Conservation (phyloP, 2,329 filamentous ascomycete genomes). For the Byssochlamys sp. region DNA sequence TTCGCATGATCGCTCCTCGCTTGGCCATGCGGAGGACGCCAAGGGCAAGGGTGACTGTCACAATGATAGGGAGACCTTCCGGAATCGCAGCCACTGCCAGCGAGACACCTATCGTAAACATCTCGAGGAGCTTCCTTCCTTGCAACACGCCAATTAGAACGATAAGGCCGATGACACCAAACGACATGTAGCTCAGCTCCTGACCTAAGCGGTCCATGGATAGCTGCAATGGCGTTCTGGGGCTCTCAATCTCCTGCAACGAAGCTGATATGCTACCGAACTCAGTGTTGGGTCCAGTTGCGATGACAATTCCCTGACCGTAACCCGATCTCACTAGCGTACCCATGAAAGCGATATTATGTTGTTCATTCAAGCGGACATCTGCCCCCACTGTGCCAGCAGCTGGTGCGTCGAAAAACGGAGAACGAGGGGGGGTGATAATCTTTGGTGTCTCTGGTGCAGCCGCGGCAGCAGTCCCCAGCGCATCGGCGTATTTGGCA, state of each 20-base stretch:
- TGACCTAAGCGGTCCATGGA: conserved; percentile 97
- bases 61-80: conserved; percentile 92
- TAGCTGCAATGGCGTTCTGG: conserved; percentile 81
- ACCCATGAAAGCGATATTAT: conserved; percentile 97
- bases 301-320: conserved; percentile 93
- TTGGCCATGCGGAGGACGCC: conserved; percentile 95
- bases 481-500: conserved; percentile 59
- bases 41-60: conserved; percentile 88
- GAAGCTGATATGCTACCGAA: conserved; percentile 95
- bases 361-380: conserved; percentile 61
- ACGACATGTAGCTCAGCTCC: conserved; percentile 92
- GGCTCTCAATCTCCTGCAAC: conserved; percentile 87
- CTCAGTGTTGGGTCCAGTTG: conserved; percentile 84
- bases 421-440: conserved; percentile 39
- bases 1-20: conserved; percentile 86
- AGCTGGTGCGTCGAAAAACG: conserved; percentile 50
- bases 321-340: conserved; percentile 90
- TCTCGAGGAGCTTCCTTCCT: conserved; percentile 79
- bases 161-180: conserved; percentile 86
- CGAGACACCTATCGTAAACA: conserved; percentile 95
- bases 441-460: conserved; percentile 24
- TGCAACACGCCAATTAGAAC: conserved; percentile 83
- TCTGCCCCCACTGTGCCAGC: conserved; percentile 54
- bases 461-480: conserved; percentile 21
- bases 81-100: conserved; percentile 92